A percentile compares a stretch with the other conserved stretches of the same genome.
These are phyloP conservation scores for Rhynchosporium agropyri DNA, from an alignment of 2,329 filamentous ascomycete genomes.

Conservation along the genomic window DNA sequence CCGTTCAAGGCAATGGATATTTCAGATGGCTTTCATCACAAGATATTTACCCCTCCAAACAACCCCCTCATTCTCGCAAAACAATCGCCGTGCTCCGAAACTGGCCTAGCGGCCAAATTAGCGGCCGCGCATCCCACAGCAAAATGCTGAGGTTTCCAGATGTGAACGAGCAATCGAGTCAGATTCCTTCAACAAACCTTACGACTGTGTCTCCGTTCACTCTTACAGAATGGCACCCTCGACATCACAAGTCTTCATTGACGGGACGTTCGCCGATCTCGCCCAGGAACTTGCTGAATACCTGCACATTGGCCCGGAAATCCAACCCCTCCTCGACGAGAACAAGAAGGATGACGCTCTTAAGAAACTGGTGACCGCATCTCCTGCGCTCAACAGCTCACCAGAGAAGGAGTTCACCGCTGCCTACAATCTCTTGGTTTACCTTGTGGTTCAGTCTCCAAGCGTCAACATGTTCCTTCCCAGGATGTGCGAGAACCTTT, in stretches of 20 bases:
- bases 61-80: slow-evolving; percentile 8
- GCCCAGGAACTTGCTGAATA: slow-evolving; percentile 94
- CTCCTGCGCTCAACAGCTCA: slow-evolving; percentile 75
- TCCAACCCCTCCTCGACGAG: slow-evolving; percentile 72
- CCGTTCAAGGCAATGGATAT: too few relatives aligned
- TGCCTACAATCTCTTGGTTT: slow-evolving; percentile 94
- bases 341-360: slow-evolving; percentile 81
- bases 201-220: slow-evolving; percentile 20
- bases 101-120: slow-evolving; percentile 10
- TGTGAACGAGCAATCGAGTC: slow-evolving; percentile 2
- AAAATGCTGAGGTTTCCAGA: not conserved
- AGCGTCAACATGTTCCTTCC: slow-evolving; percentile 86
- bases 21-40: too few relatives aligned
- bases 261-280: slow-evolving; percentile 92
- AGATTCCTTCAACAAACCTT: slow-evolving; percentile 17
- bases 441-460: slow-evolving; percentile 85
- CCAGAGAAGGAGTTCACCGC: slow-evolving; percentile 97
- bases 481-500: slow-evolving; percentile 85
- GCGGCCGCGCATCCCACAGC: slow-evolving; percentile 22
- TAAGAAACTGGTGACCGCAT: slow-evolving; percentile 84
- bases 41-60: slow-evolving; percentile 9
- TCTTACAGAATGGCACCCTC: slow-evolving; percentile 35
- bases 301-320: slow-evolving; percentile 72
- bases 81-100: not conserved
- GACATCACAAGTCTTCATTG: slow-evolving; percentile 67